These are phyloP conservation scores for Hypoxylon sp. DNA, from an alignment of 2,329 filamentous ascomycete genomes.

Conservation along the genomic window DNA sequence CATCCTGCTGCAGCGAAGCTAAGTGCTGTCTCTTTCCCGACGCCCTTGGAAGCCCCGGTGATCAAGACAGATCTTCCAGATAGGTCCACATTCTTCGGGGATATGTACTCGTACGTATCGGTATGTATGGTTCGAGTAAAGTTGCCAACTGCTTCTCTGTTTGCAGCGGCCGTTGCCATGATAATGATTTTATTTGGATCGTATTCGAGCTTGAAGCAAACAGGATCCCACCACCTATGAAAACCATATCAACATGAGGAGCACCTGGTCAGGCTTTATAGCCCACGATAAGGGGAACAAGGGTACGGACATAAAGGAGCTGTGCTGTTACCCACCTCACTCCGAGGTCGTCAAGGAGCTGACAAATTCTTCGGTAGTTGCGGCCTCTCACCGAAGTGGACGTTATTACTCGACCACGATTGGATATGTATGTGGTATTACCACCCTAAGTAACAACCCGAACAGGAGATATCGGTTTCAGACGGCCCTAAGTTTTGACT, in stretches of 20 bases:
- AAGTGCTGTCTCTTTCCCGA: slow-evolving; percentile 65
- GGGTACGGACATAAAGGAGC: background rate
- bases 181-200: slow-evolving; percentile 4
- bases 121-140: slow-evolving; percentile 45
- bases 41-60: slow-evolving; percentile 65
- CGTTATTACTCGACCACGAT: background rate
- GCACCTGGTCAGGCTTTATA: slow-evolving; percentile 18
- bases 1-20: slow-evolving; percentile 66
- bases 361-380: slow-evolving; percentile 4
- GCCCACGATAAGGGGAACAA: background rate
- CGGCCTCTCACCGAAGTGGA: background rate
- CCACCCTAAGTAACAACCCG: background rate
- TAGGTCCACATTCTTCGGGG: slow-evolving; percentile 45
- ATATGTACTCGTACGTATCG: slow-evolving; percentile 56
- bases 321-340: slow-evolving; percentile 1
- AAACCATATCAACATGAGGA: background rate
- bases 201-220: background rate
- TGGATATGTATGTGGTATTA: background rate
- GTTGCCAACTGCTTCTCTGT: slow-evolving; percentile 16
- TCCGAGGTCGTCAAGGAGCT: background rate
- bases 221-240: background rate
- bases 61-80: slow-evolving; percentile 60
- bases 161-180: slow-evolving; percentile 30
- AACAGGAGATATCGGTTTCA: slow-evolving; percentile 29
- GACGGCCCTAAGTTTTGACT: slow-evolving; percentile 18